Conservation (phyloP, 345 rosid species). For the Raphanus sativus region DNA sequence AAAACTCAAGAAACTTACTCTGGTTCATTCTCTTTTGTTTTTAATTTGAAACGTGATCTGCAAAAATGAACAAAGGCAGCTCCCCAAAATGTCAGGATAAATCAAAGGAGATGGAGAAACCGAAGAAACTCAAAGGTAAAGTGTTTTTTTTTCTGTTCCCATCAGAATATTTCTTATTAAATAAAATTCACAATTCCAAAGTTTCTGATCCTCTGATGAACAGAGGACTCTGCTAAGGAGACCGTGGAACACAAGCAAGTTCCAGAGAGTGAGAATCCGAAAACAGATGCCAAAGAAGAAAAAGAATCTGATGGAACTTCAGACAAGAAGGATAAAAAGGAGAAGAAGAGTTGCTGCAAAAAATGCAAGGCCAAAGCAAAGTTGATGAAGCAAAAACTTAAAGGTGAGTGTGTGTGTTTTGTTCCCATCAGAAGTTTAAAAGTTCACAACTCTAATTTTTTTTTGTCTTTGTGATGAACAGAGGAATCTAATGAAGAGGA, state of each 20-base stretch:
- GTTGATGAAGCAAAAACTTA: conserved; percentile 3
- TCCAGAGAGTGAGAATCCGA: conserved; percentile 14
- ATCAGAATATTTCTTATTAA: background rate
- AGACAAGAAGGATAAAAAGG: conserved; percentile 8
- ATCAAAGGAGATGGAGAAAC: conserved; percentile 12
- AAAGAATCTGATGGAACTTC: background rate
- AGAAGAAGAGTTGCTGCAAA: conserved; percentile 29
- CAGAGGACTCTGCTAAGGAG: conserved; percentile 12
- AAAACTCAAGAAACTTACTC: too few relatives aligned
- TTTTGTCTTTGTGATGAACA: conserved; percentile 22
- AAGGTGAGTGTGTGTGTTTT: conserved; percentile 24
- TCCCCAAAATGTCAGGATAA: conserved; percentile 19
- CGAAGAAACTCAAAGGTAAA: conserved; percentile 23
- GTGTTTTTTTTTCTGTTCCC: background rate
- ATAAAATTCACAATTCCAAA: background rate
- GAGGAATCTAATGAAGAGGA: conserved; percentile 4
- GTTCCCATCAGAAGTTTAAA: background rate
- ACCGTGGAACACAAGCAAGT: conserved; percentile 4
- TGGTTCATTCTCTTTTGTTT: conserved; percentile 4
- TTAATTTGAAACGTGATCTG: background rate
- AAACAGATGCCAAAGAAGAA: conserved; percentile 11
- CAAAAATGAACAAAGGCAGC: conserved; percentile 22
- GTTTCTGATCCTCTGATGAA: conserved; percentile 17
- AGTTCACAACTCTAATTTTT: conserved; percentile 1
- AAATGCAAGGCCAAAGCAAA: conserved; percentile 24